Evolutionary conservation across 1,284 basidiomycete species (phyloP), one percentile per base, ranked within the genome.

Genomic region (Melampsora americana): DNA sequence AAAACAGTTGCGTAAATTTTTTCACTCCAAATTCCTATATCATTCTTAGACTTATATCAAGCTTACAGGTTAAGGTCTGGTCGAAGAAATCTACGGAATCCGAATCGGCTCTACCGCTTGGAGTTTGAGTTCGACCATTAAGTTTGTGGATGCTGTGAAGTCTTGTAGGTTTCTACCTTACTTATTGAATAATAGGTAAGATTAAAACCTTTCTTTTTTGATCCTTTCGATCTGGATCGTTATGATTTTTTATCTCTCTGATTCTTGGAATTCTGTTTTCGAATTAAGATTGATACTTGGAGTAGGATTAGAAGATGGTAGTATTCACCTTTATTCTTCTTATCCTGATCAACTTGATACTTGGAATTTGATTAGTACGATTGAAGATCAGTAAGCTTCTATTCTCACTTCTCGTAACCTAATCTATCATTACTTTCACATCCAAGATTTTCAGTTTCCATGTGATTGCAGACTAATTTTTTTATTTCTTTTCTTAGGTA

Each of bases 1-100:
- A 98, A 95, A 85, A 93, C 90, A n/a, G 93, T 92, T 7, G 16
- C 80, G 48, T 18, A 30, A 70, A 81, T 79, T 73, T 70, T 81
- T 16, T 80, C 79, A 77, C 61, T 46, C 16, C 23, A 7, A 23
- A 46, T 50, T 64, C 6, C 48, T 26, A 50, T n/a, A 20, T 64
- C 14, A 48, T 5, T 11, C n/a, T 30, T 16, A 23, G 39, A n/a
- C 16, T 42, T n/a, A 56, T 62, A 61, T 20, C 26, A 32, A 56
- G 16, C 14, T 39, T 64, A 32, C 18, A 74, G 71, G 64, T 74
- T 5, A 74, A 74, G 65, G 53, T 65, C n/a, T 74, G 71, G 71
- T 23, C 50, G 26, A 61, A 59, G 59, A 26, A 62, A 16, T 26
- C 68, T 35, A 28, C 7, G 66, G 60, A 28, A 62, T 62, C 60